Evolutionary conservation across 2,329 filamentous ascomycete genomes (phyloP), one percentile per base, ranked within the genome.

Genomic region (Aureobasidium sp.): DNA sequence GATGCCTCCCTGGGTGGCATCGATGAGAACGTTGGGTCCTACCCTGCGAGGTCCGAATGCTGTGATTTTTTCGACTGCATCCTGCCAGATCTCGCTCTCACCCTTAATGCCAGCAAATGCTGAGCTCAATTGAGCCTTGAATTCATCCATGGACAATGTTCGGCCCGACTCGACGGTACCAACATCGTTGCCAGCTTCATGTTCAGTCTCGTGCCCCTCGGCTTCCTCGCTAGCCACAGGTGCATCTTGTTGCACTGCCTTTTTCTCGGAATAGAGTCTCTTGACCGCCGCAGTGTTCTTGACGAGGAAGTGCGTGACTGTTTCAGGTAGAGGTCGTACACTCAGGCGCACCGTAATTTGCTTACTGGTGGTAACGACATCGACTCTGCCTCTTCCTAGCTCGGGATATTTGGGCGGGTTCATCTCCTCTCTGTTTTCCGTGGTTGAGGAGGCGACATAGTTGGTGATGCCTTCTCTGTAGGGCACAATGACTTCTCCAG

Each of bases 381-480:
- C 78, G 0, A 95, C 87, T 0, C 84, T 88, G 51, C 94, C 94
- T 70, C 94, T 84, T 1, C 92, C 92, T 20, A 97, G 81, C 14
- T 95, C 90, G 66, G 92, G 88, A 74, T 95, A 90, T 63, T 82
- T 90, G 0, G 91, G 89, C 1, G 91, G 86, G 27, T 91, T 87
- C 94, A 99, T 99, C 74, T 99, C 94, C 41, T 91, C 85, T 0
- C 87, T 89, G 42, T 68, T 68, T 14, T 53, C 60, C 9, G 60
- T 62, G 22, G 60, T 62, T 6, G 51, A 47, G 6, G 48, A 55
- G 5, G 49, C 49, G 29, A 62, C 60, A 34, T 62, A 62, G 29
- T 85, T 83, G 44, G 97, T 87, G 63, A 96, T 96, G 0, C 91
- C 94, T 76, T 99, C 94, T 62, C 92, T 84, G 74, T 96, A 99